These are phyloP conservation scores for Wallacemonas sp. DNA, from an alignment of 208 protist genomes.

Conservation along the genomic window DNA sequence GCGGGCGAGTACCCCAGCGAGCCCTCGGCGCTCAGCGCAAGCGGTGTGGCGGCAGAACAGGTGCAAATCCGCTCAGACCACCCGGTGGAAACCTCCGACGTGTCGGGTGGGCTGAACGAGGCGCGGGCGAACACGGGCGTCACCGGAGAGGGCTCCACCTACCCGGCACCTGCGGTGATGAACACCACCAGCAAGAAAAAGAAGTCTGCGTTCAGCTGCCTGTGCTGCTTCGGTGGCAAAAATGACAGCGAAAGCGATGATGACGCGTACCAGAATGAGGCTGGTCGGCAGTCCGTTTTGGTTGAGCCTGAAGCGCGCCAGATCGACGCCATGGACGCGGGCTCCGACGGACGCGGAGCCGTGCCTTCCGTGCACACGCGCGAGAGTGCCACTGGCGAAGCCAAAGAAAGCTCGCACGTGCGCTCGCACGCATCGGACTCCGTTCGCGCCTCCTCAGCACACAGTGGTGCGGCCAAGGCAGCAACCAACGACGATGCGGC, in stretches of 20 bases:
- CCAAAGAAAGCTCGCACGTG: not conserved
- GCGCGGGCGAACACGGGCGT: too few species aligned
- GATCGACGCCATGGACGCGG: not conserved
- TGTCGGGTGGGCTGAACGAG: too few species aligned
- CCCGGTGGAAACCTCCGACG: too few species aligned
- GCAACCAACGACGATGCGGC: not conserved
- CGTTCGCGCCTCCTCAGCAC: not conserved
- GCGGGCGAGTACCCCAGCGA: not conserved
- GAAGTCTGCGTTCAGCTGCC: conserved; percentile 3
- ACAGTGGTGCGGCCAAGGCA: too few species aligned
- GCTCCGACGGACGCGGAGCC: too few species aligned
- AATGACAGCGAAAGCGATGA: not conserved
- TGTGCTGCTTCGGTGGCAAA: conserved; percentile 6
- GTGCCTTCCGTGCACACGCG: not conserved
- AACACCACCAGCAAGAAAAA: not conserved
- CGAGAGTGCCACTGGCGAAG: not conserved
- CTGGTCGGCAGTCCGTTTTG: too few species aligned
- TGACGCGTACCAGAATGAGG: too few species aligned
- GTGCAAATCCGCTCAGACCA: too few species aligned
- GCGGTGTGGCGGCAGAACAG: too few species aligned
- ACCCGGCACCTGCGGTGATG: too few species aligned
- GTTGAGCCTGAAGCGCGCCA: not conserved
- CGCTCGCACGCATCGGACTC: not conserved
- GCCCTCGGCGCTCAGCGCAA: too few species aligned
- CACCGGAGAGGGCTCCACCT: too few species aligned